Evolutionary conservation across 2,329 filamentous ascomycete genomes (phyloP), one percentile per base, ranked within the genome.

Genomic region (Aspergillus sp.): DNA sequence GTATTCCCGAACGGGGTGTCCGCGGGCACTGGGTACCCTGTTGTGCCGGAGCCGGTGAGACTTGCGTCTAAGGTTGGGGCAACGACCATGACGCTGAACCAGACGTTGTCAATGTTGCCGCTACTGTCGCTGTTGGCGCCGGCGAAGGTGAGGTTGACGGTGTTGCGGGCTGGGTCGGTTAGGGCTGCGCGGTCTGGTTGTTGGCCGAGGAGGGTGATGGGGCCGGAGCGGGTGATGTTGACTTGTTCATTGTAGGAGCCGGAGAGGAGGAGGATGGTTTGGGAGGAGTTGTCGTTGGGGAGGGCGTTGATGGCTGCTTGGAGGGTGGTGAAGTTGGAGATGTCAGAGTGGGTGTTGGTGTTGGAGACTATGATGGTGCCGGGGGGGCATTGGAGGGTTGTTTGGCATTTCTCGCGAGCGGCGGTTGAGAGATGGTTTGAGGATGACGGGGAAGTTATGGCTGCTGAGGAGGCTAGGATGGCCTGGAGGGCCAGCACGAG

Each of bases 161-260:
- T 71, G 64, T 85, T 84, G 50, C 75, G 71, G 41, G 74, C 73
- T 7, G 82, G 76, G 57, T 82, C 77, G 13, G 80, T 78, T 3
- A 83, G 80, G 19, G 53, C 53, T 19, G 23, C 30, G 39, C 23
- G 39, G 2, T 71, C 66, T n/a, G 73, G 66, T 1, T 82, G 85
- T 62, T 85, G 79, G n/a, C 86, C 87, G 0, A 89, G 79, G 6
- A 89, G 78, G 27, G 85, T 87, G 6, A 89, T 75, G 0, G 87
- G 86, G 0, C 83, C 86, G 1, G 77, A 72, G 1, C 87, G 84
- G 3, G 87, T 89, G 61, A 89, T 79, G 64, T 90, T 90, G 62
- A 90, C 74, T 72, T 88, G 86, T 68, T 89, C 87, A 1, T 77
- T 83, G 67, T 89, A 89, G 61, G 79, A 81, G 0, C 87, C 87